Conservation (phyloP, 176 grass and related monocot genomes). For the Carex myosuroides region DNA sequence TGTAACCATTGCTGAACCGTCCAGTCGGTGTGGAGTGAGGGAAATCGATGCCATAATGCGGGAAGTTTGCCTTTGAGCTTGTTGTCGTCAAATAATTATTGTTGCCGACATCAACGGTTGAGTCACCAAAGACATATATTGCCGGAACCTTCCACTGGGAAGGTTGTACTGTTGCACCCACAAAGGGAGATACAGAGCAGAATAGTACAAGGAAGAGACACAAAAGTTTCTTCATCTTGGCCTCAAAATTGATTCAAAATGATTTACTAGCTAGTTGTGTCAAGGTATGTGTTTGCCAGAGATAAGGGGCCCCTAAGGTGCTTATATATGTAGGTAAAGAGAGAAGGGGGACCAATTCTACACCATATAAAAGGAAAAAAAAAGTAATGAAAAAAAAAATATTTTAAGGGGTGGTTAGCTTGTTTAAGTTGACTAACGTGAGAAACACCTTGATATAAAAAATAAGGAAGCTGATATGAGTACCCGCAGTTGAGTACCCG, state of each 20-base stretch:
- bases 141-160: constrained; percentile 33
- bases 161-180: background rate
- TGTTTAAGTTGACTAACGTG: background rate
- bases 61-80: constrained; percentile 46
- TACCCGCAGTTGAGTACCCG: no score
- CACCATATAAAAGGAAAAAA: background rate
- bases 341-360: background rate
- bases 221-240: constrained; percentile 14
- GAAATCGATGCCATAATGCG: constrained; percentile 70
- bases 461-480: no score
- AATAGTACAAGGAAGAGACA: background rate
- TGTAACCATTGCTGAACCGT: constrained; percentile 75
- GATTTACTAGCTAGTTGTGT: background rate
- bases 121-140: constrained; percentile 72
- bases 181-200: background rate
- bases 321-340: background rate
- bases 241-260: background rate
- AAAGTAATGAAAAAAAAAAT: background rate
- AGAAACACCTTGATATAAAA: background rate
- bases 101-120: constrained; percentile 58
- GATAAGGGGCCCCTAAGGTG: background rate
- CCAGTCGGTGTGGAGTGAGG: constrained; percentile 44
- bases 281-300: background rate
- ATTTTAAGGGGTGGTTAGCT: background rate
- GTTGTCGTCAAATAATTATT: constrained; percentile 37